Evolutionary conservation across 768 basidiomycete species (phyloP), one percentile per base, ranked within the genome.

Genomic region (Termitomyces sp.): DNA sequence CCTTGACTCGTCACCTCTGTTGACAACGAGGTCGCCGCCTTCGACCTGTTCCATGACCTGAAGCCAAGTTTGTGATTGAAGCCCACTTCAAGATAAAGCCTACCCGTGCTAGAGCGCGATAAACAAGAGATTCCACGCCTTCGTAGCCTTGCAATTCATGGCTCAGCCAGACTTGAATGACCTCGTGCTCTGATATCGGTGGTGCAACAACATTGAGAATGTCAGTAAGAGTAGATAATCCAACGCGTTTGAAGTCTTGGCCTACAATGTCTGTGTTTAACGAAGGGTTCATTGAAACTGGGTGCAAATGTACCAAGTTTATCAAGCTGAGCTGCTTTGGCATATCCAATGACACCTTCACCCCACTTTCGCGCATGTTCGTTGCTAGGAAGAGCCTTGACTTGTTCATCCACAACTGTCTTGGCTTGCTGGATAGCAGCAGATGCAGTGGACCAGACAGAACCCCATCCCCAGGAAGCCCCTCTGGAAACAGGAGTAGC

Each of bases 61-160:
- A 58, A 44, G 36, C 39, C 44, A 37, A 44, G 44, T 53, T 10
- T 54, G 48, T 29, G 26, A 16, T 55, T 53, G 20, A 31, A 31
- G 32, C 26, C 20, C 18, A 57, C 29, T 24, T 44, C 36, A 27
- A 36, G 27, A 42, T 8, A 39, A 14, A 7, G 66, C 86, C 53
- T 61, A 94, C 94, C 70, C 88, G 81, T 22, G 91, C 74, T 44
- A 98, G 77, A 2, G 92, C 88, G 24, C 88, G 84, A 73, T 97
- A 98, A 26, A 94, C 91, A n/a, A 99, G 80, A 12, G 87, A 81
- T 73, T 98, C 96, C 43, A 98, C 82, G 7, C 97, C 97, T 57
- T 95, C 94, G 68, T 96, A 98, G 18, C 97, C 97, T 61, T 82
- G 79, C 95, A 99, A 95, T 63, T 97, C 94, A 73, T 98, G 95